Conservation (phyloP, 1,284 basidiomycete genomes). For the Golubevia pallescens region DNA sequence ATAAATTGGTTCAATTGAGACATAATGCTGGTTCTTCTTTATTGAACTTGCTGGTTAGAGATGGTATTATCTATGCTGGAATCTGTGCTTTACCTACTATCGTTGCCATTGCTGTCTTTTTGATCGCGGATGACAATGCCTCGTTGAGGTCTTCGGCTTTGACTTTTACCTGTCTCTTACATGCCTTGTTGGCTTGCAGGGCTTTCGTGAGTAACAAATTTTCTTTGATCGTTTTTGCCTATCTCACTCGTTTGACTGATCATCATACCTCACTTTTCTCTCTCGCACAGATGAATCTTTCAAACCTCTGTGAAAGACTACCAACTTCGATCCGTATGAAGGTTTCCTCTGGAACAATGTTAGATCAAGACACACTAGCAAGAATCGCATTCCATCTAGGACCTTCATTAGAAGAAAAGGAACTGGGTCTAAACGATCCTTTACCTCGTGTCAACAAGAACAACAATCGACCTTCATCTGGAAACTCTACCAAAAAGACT, state of each 20-base stretch:
- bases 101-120: conserved; percentile 3
- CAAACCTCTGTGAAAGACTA: conserved; percentile 7
- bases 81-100: conserved; percentile 7
- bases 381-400: conserved; percentile 10
- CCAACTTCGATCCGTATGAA: conserved; percentile 5
- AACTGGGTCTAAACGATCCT: neutral
- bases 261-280: no score
- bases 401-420: neutral
- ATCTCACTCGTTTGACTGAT: no score
- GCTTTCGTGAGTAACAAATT: conserved; percentile 8
- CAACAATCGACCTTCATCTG: neutral
- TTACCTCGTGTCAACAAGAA: neutral
- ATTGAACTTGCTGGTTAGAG: conserved; percentile 7
- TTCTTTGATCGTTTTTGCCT: no score
- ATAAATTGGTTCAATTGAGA: conserved; percentile 6
- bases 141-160: conserved; percentile 5
- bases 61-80: conserved; percentile 7
- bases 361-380: conserved; percentile 10
- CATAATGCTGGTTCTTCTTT: conserved; percentile 2
- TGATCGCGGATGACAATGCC: conserved; percentile 1
- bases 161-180: conserved; percentile 7
- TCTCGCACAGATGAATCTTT: conserved; percentile 7
- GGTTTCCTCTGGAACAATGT: conserved; percentile 9
- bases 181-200: conserved; percentile 8
- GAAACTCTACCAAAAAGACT: neutral